phyloP scores from a whole-genome alignment of 768 basidiomycete genomes.

The Panaeolus cyanescens region DNA sequence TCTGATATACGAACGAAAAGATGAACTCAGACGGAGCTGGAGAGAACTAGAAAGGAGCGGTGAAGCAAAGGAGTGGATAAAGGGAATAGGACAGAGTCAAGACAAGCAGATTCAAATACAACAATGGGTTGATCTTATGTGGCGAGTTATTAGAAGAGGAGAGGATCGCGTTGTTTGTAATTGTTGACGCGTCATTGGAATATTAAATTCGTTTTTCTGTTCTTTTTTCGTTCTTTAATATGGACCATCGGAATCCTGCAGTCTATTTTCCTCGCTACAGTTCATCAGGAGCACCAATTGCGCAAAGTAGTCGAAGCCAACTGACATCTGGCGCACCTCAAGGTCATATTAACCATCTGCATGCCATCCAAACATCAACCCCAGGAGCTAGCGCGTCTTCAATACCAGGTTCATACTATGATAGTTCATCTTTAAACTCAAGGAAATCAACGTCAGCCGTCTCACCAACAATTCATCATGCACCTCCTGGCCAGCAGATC shows the following conservation, averaged over 20 bases:
- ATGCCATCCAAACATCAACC: background rate
- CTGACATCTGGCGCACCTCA: no score
- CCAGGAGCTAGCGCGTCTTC: background rate
- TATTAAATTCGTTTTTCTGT: background rate
- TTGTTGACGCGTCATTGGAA: background rate
- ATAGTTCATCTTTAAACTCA: background rate
- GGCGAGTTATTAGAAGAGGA: conserved; percentile 31
- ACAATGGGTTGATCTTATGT: conserved; percentile 62
- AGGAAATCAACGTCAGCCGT: background rate
- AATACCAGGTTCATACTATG: background rate
- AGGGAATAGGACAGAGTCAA: conserved; percentile 61
- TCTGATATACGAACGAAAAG: conserved; percentile 52
- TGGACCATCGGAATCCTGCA: background rate
- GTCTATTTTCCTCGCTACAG: no score
- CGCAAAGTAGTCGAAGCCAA: no score
- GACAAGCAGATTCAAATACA: conserved; percentile 27
- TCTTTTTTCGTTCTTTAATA: background rate
- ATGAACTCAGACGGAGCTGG: conserved; percentile 57
- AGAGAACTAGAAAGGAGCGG: conserved; percentile 53
- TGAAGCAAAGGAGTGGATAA: conserved; percentile 60
- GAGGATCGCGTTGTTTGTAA: conserved; percentile 16
- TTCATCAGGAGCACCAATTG: no score
- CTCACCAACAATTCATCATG: background rate
- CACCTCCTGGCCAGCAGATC: background rate
- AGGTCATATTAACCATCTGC: no score